A percentile compares a stretch with the other conserved stretches of the same genome.
phyloP scores from a whole-genome alignment of 441 rosid genomes.

The Syzygium syzygioides region DNA sequence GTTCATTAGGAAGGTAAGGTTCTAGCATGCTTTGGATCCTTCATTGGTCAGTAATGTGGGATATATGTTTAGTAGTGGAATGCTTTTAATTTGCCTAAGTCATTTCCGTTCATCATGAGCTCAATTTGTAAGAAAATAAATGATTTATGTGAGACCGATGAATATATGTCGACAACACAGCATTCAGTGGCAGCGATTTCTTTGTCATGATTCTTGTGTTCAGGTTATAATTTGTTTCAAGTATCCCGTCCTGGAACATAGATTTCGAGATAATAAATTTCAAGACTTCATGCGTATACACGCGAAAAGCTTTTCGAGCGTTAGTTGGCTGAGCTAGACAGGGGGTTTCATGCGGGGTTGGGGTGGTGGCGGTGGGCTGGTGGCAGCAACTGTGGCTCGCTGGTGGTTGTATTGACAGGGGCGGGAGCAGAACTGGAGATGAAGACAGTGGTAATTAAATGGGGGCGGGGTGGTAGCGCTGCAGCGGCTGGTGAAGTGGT shows the following conservation, averaged over 20 bases:
- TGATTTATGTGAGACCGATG: neutral
- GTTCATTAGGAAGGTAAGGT: neutral
- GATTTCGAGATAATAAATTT: neutral
- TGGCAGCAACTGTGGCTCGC: neutral
- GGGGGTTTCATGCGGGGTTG: neutral
- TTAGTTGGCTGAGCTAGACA: neutral
- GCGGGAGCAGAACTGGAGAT: neutral
- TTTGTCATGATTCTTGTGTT: neutral
- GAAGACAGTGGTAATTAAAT: neutral
- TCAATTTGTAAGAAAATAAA: neutral
- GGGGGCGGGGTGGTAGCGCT: neutral
- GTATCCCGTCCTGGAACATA: neutral
- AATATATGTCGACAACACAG: neutral
- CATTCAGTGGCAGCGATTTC: neutral
- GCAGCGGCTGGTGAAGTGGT: neutral
- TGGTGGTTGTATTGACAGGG: neutral
- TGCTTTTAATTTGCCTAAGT: conserved; percentile 5
- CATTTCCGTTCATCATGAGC: neutral
- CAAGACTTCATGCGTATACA: neutral
- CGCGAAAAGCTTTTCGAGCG: neutral
- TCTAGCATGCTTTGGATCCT: neutral
- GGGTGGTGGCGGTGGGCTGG: neutral
- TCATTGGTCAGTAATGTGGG: neutral
- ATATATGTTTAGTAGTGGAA: neutral
- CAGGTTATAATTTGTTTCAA: neutral